These are phyloP conservation scores for Ramaria rubella DNA, from an alignment of 768 basidiomycete genomes.

Conservation along the genomic window DNA sequence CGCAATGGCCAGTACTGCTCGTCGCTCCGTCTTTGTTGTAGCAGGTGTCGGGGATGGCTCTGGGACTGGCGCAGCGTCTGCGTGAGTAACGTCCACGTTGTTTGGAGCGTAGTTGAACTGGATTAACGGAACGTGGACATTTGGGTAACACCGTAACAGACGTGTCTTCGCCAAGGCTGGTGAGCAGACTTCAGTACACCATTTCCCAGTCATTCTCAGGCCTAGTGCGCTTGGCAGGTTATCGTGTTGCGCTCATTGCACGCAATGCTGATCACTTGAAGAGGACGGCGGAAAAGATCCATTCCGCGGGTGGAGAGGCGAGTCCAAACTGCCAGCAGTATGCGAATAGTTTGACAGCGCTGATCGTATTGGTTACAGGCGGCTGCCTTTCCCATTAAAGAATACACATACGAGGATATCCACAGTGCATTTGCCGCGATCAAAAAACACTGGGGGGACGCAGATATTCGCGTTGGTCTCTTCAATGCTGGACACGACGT, in stretches of 20 bases:
- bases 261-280: constrained; percentile 48
- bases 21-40: constrained; percentile 49
- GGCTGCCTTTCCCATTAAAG: constrained; percentile 45
- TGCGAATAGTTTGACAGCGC: too few relatives aligned
- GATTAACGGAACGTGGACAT: constrained; percentile 38
- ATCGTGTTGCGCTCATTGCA: constrained; percentile 60
- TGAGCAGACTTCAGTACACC: not conserved
- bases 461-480: constrained; percentile 51
- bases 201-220: not conserved
- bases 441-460: constrained; percentile 40
- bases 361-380: constrained; percentile 37
- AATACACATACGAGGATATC: constrained; percentile 28
- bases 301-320: constrained; percentile 52
- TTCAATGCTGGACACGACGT: constrained; percentile 55
- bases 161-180: constrained; percentile 28
- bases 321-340: constrained; percentile 6
- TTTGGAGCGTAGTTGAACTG: constrained; percentile 24
- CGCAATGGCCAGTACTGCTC: not conserved
- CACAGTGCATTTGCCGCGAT: constrained; percentile 47
- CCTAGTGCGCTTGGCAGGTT: constrained; percentile 33
- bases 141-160: constrained; percentile 44
- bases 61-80: constrained; percentile 18
- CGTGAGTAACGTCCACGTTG: constrained; percentile 5
- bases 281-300: constrained; percentile 49
- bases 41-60: constrained; percentile 43